These are phyloP conservation scores for Globisporangium abappressorium DNA, from an alignment of 352 stramenopile species.

Conservation along the genomic window DNA sequence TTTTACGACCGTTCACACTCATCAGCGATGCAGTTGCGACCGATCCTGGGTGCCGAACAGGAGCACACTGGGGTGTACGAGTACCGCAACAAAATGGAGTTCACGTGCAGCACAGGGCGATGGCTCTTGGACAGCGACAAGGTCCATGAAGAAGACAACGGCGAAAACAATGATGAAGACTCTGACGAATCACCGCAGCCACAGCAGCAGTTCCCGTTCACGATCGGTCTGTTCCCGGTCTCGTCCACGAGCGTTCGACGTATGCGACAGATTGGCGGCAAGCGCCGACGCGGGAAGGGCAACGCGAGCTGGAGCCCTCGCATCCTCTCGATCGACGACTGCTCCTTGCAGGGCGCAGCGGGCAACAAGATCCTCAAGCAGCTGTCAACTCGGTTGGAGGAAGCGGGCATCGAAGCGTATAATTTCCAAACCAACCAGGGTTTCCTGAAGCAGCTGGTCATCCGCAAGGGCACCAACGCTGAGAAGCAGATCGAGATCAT, in stretches of 20 bases:
- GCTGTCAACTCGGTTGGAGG: slow-evolving; percentile 29
- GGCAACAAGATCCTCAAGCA: slow-evolving; percentile 46
- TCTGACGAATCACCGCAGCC: background rate
- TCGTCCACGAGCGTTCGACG: slow-evolving; percentile 41
- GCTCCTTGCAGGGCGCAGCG: slow-evolving; percentile 39
- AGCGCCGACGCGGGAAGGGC: slow-evolving; percentile 30
- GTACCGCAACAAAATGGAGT: slow-evolving; percentile 87
- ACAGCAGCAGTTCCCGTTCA: slow-evolving; percentile 32
- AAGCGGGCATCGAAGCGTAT: slow-evolving; percentile 40
- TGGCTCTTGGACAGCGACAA: slow-evolving; percentile 60
- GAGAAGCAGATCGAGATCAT: slow-evolving; percentile 43
- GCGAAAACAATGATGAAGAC: background rate
- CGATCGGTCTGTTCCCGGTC: slow-evolving; percentile 69
- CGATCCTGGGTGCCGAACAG: slow-evolving; percentile 34
- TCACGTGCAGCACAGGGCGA: slow-evolving; percentile 72
- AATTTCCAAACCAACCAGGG: slow-evolving; percentile 56
- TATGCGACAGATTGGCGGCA: slow-evolving; percentile 31
- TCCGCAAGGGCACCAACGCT: slow-evolving; percentile 42
- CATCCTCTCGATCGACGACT: slow-evolving; percentile 65
- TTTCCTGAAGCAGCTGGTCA: slow-evolving; percentile 66
- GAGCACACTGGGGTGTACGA: slow-evolving; percentile 23
- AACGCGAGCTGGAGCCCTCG: slow-evolving; percentile 52
- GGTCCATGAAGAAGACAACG: background rate
- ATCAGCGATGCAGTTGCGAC: slow-evolving; percentile 30
- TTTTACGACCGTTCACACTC: slow-evolving; percentile 30